Evolutionary conservation across 768 basidiomycete species (phyloP).

Genomic region (Auriscalpium vulgare): DNA sequence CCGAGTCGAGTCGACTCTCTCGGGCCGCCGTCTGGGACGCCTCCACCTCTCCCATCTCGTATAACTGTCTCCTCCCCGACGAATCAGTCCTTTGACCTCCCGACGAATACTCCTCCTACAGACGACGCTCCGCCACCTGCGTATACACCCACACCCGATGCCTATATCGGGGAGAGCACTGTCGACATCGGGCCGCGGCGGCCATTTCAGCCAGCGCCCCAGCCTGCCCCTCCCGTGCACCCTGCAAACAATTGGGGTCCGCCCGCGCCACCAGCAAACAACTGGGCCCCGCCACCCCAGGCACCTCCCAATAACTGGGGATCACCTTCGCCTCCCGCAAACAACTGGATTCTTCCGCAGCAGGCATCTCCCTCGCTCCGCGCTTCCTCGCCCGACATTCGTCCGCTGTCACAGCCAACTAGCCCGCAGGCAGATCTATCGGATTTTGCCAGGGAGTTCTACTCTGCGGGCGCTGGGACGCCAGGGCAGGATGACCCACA

Average conservation of each 20-base stretch:
- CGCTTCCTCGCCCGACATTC: background rate
- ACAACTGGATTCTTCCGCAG: constrained; percentile 19
- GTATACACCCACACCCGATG: constrained; percentile 52
- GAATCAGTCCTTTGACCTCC: background rate
- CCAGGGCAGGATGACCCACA: background rate
- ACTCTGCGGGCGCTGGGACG: constrained; percentile 35
- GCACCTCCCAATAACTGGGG: background rate
- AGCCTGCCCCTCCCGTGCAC: constrained; percentile 14
- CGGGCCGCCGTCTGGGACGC: background rate
- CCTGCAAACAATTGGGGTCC: background rate
- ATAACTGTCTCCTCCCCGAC: background rate
- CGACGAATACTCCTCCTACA: background rate
- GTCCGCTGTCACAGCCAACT: constrained; percentile 6
- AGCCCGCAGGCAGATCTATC: constrained; percentile 25
- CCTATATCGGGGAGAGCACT: constrained; percentile 49
- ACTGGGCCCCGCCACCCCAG: background rate
- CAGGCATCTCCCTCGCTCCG: constrained; percentile 12
- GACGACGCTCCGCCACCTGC: constrained; percentile 48
- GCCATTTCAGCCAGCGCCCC: constrained; percentile 43
- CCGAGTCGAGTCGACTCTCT: background rate
- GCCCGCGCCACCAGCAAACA: background rate
- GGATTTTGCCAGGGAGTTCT: constrained; percentile 59
- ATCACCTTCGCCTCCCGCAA: background rate
- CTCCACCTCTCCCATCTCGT: background rate
- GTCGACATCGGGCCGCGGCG: constrained; percentile 54